phyloP scores from a whole-genome alignment of 2,329 filamentous ascomycete species.

The Fusarium stilboides region DNA sequence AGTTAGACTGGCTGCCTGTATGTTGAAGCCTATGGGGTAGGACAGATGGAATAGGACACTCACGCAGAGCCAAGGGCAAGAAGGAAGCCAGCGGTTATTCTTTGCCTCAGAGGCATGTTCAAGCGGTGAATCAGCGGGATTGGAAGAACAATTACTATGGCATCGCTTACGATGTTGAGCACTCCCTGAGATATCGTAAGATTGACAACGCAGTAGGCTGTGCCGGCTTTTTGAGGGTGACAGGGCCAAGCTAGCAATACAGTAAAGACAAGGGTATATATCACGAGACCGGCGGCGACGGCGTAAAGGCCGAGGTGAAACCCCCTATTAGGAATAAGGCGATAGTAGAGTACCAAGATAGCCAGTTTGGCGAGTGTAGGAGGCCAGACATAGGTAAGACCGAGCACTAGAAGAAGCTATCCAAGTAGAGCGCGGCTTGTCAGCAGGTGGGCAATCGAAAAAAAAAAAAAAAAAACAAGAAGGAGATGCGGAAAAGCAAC shows the following conservation, averaged over 20 bases:
- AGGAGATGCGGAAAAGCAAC: too few species aligned
- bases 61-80: conserved; percentile 14
- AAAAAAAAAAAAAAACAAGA: too few species aligned
- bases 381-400: conserved; percentile 19
- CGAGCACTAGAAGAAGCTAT: conserved; percentile 2
- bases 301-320: conserved; percentile 11
- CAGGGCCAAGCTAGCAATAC: conserved; percentile 10
- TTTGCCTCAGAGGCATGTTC: conserved; percentile 13
- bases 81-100: conserved; percentile 5
- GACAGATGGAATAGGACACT: too few species aligned
- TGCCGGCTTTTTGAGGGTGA: conserved; percentile 14
- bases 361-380: conserved; percentile 16
- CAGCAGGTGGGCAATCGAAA: too few species aligned
- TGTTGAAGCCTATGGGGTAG: too few species aligned
- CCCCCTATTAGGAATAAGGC: background rate
- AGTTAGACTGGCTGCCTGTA: too few species aligned
- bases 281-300: background rate
- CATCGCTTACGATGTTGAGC: conserved; percentile 17
- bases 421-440: too few species aligned
- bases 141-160: conserved; percentile 2
- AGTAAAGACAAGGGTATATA: conserved; percentile 17
- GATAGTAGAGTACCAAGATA: conserved; percentile 11
- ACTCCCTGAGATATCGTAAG: conserved; percentile 11
- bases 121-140: conserved; percentile 7
- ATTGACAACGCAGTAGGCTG: conserved; percentile 3